Evolutionary conservation across 371 early-diverging fungal species (phyloP).

Genomic region (Mortierella sp.): DNA sequence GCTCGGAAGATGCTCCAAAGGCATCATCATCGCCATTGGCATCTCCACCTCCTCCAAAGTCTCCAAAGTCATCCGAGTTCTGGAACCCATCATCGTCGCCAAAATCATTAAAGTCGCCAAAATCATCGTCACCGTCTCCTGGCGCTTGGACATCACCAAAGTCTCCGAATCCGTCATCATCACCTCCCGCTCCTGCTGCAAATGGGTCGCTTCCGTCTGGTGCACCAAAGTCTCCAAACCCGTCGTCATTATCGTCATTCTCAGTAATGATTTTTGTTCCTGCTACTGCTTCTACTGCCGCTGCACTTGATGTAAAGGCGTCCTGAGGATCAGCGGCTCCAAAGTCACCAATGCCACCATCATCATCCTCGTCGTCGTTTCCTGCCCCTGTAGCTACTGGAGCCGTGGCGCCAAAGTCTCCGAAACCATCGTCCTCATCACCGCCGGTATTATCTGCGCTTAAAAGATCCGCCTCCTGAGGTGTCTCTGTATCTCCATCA

Average conservation of each 20-base stretch:
- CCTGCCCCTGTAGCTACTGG: background rate
- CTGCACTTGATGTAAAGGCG: background rate
- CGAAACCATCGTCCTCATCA: conserved; percentile 14
- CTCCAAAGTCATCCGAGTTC: conserved; percentile 48
- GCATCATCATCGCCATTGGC: conserved; percentile 17
- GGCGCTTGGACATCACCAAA: conserved; percentile 30
- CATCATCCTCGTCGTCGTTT: background rate
- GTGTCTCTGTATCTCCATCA: background rate
- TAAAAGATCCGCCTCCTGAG: background rate
- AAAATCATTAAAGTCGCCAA: conserved; percentile 58
- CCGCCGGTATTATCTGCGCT: background rate
- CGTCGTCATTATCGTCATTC: background rate
- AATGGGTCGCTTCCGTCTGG: background rate
- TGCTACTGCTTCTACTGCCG: background rate
- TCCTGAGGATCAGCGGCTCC: conserved; percentile 11
- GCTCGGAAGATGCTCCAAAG: conserved; percentile 24
- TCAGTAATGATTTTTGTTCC: background rate
- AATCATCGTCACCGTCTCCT: conserved; percentile 38
- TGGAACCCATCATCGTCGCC: conserved; percentile 37
- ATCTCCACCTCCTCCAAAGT: conserved; percentile 21
- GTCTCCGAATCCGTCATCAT: conserved; percentile 44
- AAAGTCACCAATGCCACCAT: conserved; percentile 41
- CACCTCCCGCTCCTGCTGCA: background rate
- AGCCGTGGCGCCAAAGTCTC: conserved; percentile 2
- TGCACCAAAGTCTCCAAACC: background rate